A percentile compares a stretch with the other conserved stretches of the same genome.
Evolutionary conservation across 805 yeast genomes (phyloP).

Genomic region (Yamadazyma paraphyllophila): DNA sequence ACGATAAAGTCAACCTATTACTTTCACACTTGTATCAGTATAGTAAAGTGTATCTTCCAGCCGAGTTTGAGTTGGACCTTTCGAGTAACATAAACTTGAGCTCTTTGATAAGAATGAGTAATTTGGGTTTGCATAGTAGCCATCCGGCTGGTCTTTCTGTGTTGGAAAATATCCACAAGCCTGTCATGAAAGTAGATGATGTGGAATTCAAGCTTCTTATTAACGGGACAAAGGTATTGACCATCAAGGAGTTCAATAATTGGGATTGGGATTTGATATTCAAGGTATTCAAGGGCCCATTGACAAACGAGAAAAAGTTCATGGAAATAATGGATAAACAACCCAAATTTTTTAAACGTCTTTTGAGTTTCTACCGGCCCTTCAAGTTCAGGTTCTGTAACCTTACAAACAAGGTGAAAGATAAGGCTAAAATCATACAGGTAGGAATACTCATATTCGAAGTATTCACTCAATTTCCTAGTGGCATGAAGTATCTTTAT

Average conservation of each 20-base stretch:
- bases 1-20: constrained; percentile 12
- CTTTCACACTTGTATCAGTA: constrained; percentile 12
- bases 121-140: constrained; percentile 9
- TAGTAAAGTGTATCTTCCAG: constrained; percentile 12
- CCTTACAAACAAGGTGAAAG: constrained; percentile 34
- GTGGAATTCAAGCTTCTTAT: constrained; percentile 63
- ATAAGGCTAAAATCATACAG: constrained; percentile 54
- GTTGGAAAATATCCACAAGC: not conserved
- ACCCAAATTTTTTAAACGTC: constrained; percentile 81
- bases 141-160: not conserved
- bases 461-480: constrained; percentile 57
- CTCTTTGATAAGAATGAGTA: constrained; percentile 12
- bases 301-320: constrained; percentile 65
- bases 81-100: constrained; percentile 10
- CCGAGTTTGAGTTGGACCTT: constrained; percentile 12
- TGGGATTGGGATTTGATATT: constrained; percentile 87
- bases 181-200: constrained; percentile 48
- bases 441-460: constrained; percentile 77
- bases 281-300: constrained; percentile 78
- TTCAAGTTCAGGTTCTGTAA: constrained; percentile 74
- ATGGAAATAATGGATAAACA: constrained; percentile 71
- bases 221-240: constrained; percentile 64
- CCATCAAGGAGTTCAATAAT: constrained; percentile 71
- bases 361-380: constrained; percentile 87
- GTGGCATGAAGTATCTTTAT: constrained; percentile 64